phyloP scores from a whole-genome alignment of 1,139 yeast species.

The Blastobotrys capitulatus region DNA sequence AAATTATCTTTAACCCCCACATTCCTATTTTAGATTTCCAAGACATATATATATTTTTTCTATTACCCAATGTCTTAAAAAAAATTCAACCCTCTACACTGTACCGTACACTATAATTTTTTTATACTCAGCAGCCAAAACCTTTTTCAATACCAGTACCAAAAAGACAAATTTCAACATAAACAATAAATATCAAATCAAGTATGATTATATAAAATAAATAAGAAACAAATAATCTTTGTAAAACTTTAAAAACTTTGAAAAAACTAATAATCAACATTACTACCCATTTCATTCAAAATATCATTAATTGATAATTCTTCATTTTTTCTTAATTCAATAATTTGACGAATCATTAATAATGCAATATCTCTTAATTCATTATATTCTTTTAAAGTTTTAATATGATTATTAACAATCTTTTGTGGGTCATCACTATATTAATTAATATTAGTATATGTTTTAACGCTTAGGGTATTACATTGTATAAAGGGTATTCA shows the following conservation, averaged over 20 bases:
- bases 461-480: too few relatives aligned
- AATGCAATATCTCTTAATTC: constrained; percentile 49
- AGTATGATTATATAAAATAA: too few relatives aligned
- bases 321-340: constrained; percentile 43
- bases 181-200: too few relatives aligned
- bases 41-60: too few relatives aligned
- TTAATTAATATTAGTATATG: too few relatives aligned
- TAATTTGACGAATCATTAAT: constrained; percentile 46
- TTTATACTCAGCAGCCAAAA: too few relatives aligned
- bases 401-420: constrained; percentile 42
- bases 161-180: too few relatives aligned
- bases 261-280: background rate
- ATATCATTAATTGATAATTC: constrained; percentile 35
- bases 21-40: background rate
- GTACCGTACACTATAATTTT: too few relatives aligned
- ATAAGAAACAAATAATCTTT: background rate
- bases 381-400: constrained; percentile 42
- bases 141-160: too few relatives aligned
- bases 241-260: background rate
- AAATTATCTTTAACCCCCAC: background rate
- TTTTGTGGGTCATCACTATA: constrained; percentile 12
- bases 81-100: too few relatives aligned
- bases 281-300: constrained; percentile 32
- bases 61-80: too few relatives aligned
- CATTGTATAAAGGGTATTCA: too few relatives aligned